Percentiles rank a stretch among this genome's conserved stretches.
phyloP scores from a whole-genome alignment of 139 green algal genomes.

The Desmodesmus armatus region DNA sequence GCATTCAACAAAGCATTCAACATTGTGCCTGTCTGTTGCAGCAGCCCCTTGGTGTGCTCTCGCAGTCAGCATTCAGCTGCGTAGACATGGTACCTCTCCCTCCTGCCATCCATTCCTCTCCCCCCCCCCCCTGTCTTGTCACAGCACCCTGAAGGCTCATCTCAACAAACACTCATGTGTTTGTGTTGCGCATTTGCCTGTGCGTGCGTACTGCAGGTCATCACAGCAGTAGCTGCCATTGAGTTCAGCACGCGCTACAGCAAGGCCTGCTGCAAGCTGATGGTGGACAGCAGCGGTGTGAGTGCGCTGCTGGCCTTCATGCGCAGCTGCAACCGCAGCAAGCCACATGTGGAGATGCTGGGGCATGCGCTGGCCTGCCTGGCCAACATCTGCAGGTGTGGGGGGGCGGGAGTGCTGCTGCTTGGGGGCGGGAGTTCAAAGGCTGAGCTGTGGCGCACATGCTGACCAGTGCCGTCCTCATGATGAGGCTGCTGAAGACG shows the following conservation, averaged over 20 bases:
- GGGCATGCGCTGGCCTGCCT: conserved; percentile 60
- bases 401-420: too few species aligned
- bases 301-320: conserved; percentile 66
- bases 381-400: conserved; percentile 60
- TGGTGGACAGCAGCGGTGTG: conserved; percentile 59
- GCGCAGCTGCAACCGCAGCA: conserved; percentile 71
- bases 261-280: conserved; percentile 68
- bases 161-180: neutral
- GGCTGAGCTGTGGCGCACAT: too few species aligned
- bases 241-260: conserved; percentile 64
- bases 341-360: conserved; percentile 71
- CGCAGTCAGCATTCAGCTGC: too few species aligned
- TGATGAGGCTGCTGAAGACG: too few species aligned
- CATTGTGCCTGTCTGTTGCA: too few species aligned
- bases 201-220: conserved; percentile 62
- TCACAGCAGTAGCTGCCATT: conserved; percentile 50
- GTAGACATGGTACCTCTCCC: neutral
- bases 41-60: too few species aligned
- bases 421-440: too few species aligned
- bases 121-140: neutral
- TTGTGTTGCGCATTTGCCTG: neutral
- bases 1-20: neutral
- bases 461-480: too few species aligned
- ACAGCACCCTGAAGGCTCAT: neutral
- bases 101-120: neutral